phyloP scores from a whole-genome alignment of 371 early-diverging fungal species.

The Basidiobolus heterosporus region DNA sequence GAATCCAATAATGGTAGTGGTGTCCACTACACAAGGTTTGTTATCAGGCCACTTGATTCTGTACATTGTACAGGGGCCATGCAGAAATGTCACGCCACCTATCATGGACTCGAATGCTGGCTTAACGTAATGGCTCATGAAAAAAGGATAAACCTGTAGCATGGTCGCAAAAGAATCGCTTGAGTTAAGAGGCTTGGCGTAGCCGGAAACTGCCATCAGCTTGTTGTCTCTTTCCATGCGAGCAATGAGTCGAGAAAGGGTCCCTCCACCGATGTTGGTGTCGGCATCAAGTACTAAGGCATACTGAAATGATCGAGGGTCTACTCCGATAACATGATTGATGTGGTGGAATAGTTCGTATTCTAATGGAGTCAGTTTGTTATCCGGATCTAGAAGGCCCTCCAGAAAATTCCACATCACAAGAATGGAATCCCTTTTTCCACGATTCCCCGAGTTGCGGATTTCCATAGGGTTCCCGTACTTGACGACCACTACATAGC shows the following conservation, averaged over 20 bases:
- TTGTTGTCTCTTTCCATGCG: conserved; percentile 62
- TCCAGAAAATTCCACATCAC: too few relatives aligned
- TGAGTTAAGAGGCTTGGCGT: conserved; percentile 70
- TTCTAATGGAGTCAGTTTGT: conserved; percentile 78
- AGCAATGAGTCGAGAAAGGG: conserved; percentile 47
- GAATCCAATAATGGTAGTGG: conserved; percentile 81
- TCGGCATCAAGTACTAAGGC: conserved; percentile 91
- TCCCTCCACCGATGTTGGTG: conserved; percentile 62
- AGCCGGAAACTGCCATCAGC: conserved; percentile 80
- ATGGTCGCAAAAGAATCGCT: conserved; percentile 80
- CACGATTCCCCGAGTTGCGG: conserved; percentile 85
- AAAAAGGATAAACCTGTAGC: conserved; percentile 82
- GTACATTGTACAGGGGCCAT: conserved; percentile 93
- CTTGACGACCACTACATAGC: conserved; percentile 88
- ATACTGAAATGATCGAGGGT: conserved; percentile 73
- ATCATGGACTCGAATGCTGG: conserved; percentile 74
- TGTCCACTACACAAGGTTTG: conserved; percentile 81
- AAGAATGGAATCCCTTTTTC: conserved; percentile 85
- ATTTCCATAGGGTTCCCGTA: conserved; percentile 64
- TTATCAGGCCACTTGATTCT: conserved; percentile 63
- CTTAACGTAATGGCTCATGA: conserved; percentile 84
- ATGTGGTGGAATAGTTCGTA: conserved; percentile 86
- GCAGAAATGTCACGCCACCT: conserved; percentile 82
- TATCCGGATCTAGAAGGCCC: conserved; percentile 49
- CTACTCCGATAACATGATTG: conserved; percentile 74